Conservation (phyloP, 371 early-diverging fungal genomes). For the Circinella minor region DNA sequence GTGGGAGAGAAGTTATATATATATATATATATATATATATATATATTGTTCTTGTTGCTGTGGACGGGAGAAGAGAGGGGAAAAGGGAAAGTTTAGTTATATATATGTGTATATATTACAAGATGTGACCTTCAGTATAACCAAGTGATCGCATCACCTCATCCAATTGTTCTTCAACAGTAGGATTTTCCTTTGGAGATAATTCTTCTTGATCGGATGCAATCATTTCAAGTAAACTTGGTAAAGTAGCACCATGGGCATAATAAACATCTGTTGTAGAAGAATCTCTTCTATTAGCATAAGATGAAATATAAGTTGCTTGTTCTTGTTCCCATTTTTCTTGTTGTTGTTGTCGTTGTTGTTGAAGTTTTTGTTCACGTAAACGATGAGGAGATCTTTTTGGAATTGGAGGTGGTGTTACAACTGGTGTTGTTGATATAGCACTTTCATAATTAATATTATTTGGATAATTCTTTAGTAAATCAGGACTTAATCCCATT, state of each 20-base stretch:
- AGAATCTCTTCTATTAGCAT: conserved; percentile 1
- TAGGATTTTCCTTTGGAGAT: conserved; percentile 11
- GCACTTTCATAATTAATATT: no score
- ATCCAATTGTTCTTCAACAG: conserved; percentile 46
- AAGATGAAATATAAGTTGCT: conserved; percentile 11
- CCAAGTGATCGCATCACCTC: conserved; percentile 34
- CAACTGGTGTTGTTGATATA: neutral
- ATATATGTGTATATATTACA: conserved; percentile 1
- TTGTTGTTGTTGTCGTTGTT: conserved; percentile 12
- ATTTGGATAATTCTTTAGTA: neutral
- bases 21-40: no score
- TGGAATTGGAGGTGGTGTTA: conserved; percentile 43
- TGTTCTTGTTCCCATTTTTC: neutral
- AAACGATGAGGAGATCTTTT: conserved; percentile 42
- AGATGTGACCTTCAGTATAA: neutral
- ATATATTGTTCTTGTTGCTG: no score
- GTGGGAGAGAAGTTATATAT: no score
- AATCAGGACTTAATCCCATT: conserved; percentile 20
- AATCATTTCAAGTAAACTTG: conserved; percentile 45
- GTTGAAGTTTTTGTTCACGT: conserved; percentile 12
- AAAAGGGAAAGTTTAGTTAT: neutral
- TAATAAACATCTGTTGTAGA: conserved; percentile 44
- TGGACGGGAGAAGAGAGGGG: no score
- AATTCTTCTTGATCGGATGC: conserved; percentile 10
- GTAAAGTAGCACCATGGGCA: conserved; percentile 39